Evolutionary conservation across 78 protist species (phyloP), one percentile per base, ranked within the genome.

Genomic region (Dictyostelium purpureum): DNA sequence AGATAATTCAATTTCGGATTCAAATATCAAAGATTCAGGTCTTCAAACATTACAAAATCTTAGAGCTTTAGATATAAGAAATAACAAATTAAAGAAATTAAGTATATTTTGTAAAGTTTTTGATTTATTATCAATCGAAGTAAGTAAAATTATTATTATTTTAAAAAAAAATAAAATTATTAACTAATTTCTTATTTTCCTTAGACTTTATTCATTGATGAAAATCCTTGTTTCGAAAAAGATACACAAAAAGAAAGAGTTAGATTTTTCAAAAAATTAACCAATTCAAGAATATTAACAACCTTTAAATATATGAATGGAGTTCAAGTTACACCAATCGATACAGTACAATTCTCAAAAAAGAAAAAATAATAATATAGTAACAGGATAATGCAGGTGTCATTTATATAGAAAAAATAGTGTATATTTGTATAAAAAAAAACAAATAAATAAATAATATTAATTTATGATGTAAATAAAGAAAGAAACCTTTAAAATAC

Each of bases 21-120:
- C 38, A 11, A 74, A 42, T 33, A 19, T 74, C 19, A 70, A 73
- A 57, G 93, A 81, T 19, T 54, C 74, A 26, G 63, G 81, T 70
- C 78, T 90, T 16, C 16, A 38, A 10, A 9, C 24, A 4, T 37
- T 90, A 4, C 79, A 79, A 6, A 6, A 38, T 2, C 74, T 90
- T 3, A 71, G 63, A 38, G 94, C 89, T n/a, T 52, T 90, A 7
- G 89, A 90, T 65, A 14, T 90, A 12, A 54, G 89, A 75, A 90
- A 79, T 54, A 90, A 90, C 45, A 70, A 67, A 49, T 40, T 90
- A 6, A 90, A 90, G 47, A 82, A 90, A 26, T n/a, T 90, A 21
- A 45, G 52, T 9, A 56, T 2, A 0, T 43, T 85, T 3, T 54
- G 82, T 24, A 70, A 61, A 73, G 31, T 73, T 21, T 59, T 85